phyloP scores from a whole-genome alignment of 2,329 filamentous ascomycete species.

The Alternaria sp. region DNA sequence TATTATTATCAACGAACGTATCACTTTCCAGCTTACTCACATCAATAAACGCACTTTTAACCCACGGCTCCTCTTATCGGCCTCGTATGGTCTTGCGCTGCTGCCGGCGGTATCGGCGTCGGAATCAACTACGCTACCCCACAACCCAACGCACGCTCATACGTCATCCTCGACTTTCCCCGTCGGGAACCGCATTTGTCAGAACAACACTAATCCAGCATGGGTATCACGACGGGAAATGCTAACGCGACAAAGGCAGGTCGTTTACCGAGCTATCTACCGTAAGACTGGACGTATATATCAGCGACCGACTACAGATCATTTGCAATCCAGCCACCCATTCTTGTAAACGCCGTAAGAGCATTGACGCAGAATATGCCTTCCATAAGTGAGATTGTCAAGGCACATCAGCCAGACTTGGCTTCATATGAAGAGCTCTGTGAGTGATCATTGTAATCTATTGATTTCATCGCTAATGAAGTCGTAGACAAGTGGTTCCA shows the following conservation, averaged over 20 bases:
- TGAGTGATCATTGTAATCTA: constrained; percentile 12
- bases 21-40: neutral
- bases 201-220: neutral
- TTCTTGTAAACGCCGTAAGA: neutral
- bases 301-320: neutral
- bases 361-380: constrained; percentile 22
- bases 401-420: constrained; percentile 32
- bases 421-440: constrained; percentile 43
- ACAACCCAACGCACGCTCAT: constrained; percentile 4
- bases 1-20: constrained; percentile 9
- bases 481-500: constrained; percentile 44
- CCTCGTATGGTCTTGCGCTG: neutral
- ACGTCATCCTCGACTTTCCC: constrained; percentile 28
- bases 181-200: constrained; percentile 23
- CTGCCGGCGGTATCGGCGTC: neutral
- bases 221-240: neutral
- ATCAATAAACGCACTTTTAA: neutral
- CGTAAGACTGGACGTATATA: neutral
- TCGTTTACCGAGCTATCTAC: constrained; percentile 1
- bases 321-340: neutral
- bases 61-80: neutral
- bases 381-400: constrained; percentile 36
- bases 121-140: neutral
- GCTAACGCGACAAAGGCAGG: constrained; percentile 12
- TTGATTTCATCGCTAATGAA: constrained; percentile 2